These are phyloP conservation scores for Argentina anserina DNA, from an alignment of 306 rosid species.

Conservation along the genomic window DNA sequence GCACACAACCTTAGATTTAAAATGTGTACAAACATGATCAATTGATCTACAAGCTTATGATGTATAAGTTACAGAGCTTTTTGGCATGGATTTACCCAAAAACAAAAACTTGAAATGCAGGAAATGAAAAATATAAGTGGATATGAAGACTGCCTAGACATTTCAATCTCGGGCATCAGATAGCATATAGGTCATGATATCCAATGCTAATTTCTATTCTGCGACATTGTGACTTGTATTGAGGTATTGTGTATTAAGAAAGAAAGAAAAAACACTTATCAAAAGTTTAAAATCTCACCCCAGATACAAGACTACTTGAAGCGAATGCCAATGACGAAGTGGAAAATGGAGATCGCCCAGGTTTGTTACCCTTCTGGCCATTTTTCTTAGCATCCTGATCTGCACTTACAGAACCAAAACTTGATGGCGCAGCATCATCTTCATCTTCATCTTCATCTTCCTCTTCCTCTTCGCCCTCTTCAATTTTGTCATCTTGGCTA, in stretches of 20 bases:
- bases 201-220: conserved; percentile 1
- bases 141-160: no score
- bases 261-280: not conserved
- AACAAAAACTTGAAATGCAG: not conserved
- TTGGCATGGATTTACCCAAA: no score
- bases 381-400: conserved; percentile 44
- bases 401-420: conserved; percentile 65
- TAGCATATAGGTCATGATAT: conserved; percentile 8
- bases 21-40: not conserved
- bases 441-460: conserved; percentile 48
- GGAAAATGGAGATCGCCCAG: conserved; percentile 75
- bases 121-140: not conserved
- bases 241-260: not conserved
- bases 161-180: not conserved
- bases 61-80: not conserved
- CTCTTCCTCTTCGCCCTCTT: conserved; percentile 33
- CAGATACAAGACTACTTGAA: conserved; percentile 63
- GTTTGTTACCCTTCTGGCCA: conserved; percentile 48
- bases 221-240: not conserved
- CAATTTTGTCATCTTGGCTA: conserved; percentile 41
- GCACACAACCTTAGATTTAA: not conserved
- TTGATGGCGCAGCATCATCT: conserved; percentile 57
- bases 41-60: not conserved
- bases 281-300: conserved; percentile 56
- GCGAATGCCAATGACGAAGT: conserved; percentile 71